Percentiles rank a stretch among this genome's conserved stretches.
phyloP scores from a whole-genome alignment of 78 protist genomes.

The Dictyostelium citrinum region DNA sequence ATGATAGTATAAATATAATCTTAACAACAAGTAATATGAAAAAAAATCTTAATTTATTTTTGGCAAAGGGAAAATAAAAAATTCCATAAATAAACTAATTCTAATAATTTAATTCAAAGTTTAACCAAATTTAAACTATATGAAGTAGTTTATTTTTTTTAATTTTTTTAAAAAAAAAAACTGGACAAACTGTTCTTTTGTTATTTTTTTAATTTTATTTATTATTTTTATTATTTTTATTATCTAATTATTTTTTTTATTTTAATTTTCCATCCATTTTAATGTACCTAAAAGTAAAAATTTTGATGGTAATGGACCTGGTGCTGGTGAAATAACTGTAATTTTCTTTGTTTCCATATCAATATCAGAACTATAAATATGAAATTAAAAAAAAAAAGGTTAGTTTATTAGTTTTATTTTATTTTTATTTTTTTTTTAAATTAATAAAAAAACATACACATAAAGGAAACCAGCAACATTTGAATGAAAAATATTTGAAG shows the following conservation, averaged over 20 bases:
- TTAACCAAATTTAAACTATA: background rate
- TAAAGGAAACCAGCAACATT: slow-evolving; percentile 82
- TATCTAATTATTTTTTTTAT: background rate
- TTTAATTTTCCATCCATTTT: slow-evolving; percentile 52
- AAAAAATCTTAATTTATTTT: too few relatives aligned
- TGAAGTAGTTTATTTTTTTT: background rate
- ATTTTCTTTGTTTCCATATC: slow-evolving; percentile 72
- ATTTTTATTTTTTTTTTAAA: background rate
- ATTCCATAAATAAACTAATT: background rate
- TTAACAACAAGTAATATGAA: too few relatives aligned
- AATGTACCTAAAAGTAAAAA: slow-evolving; percentile 55
- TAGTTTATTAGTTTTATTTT: background rate
- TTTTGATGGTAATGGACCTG: slow-evolving; percentile 68
- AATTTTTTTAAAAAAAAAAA: background rate
- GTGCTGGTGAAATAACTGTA: slow-evolving; percentile 76
- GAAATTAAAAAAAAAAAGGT: background rate
- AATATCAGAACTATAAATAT: slow-evolving; percentile 27
- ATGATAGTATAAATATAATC: background rate
- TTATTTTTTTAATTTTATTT: background rate
- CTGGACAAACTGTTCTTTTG: too few relatives aligned
- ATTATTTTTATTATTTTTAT: background rate
- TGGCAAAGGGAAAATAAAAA: background rate
- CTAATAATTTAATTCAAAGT: background rate
- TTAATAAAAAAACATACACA: slow-evolving; percentile 38
- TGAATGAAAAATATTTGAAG: slow-evolving; percentile 3